Conservation (phyloP, 495 filamentous ascomycete species). For the Penicillium robsamsonii region DNA sequence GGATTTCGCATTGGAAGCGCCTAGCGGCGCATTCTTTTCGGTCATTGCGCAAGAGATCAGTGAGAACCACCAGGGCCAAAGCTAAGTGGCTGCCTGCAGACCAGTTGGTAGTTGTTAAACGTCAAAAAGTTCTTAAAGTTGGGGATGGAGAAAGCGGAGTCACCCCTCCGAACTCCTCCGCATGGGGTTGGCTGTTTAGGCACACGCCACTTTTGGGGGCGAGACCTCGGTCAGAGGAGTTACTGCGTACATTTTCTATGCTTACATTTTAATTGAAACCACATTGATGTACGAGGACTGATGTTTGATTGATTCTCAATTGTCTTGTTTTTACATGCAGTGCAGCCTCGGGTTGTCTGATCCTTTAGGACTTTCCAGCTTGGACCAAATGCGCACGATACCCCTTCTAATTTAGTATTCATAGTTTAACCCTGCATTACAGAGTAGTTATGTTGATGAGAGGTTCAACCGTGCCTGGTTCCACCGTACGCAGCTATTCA, state of each 20-base stretch:
- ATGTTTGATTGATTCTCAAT: background rate
- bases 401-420: background rate
- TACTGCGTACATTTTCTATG: background rate
- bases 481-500: conserved; percentile 3
- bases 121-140: conserved; percentile 18
- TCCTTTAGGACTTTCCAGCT: conserved; percentile 4
- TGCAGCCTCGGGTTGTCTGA: conserved; percentile 1
- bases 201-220: conserved; percentile 8
- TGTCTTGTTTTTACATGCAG: background rate
- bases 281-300: background rate
- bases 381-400: conserved; percentile 1
- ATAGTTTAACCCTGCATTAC: background rate
- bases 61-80: conserved; percentile 20
- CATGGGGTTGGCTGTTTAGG: conserved; percentile 27
- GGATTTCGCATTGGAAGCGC: conserved; percentile 26
- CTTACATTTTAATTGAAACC: conserved; percentile 5
- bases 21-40: conserved; percentile 34
- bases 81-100: conserved; percentile 37
- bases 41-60: conserved; percentile 30
- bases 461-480: background rate
- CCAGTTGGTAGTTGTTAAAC: conserved; percentile 15
- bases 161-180: conserved; percentile 41
- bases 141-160: conserved; percentile 32
- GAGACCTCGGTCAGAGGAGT: conserved; percentile 14
- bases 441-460: too few species aligned